Evolutionary conservation across 2,329 filamentous ascomycete genomes (phyloP).

Genomic region (Pyrenophora teres): DNA sequence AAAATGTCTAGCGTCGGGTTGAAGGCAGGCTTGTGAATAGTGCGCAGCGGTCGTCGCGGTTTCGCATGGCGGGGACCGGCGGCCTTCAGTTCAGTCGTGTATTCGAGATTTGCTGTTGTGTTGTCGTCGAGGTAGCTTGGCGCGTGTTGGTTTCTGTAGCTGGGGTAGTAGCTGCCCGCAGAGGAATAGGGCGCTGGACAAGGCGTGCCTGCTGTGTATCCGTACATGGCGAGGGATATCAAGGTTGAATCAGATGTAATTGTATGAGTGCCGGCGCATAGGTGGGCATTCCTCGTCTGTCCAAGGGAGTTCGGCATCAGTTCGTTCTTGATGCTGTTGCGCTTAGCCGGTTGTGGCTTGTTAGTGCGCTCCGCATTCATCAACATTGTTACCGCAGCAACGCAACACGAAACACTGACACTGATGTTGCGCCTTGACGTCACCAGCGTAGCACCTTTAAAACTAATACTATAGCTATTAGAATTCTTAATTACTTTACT

Average conservation of each 20-base stretch:
- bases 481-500: too few species aligned
- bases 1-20: slow-evolving; percentile 45
- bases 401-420: slow-evolving; percentile 7
- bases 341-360: slow-evolving; percentile 20
- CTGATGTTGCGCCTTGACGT: slow-evolving; percentile 5
- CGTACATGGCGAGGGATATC: slow-evolving; percentile 34
- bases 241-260: slow-evolving; percentile 4
- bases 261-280: slow-evolving; percentile 27
- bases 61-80: slow-evolving; percentile 33
- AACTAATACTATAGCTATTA: too few species aligned
- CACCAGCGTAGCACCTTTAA: background rate
- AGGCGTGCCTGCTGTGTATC: slow-evolving; percentile 43
- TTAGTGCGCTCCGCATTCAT: slow-evolving; percentile 11
- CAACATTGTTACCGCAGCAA: slow-evolving; percentile 17
- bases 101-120: slow-evolving; percentile 47
- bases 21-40: slow-evolving; percentile 35
- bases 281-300: slow-evolving; percentile 5
- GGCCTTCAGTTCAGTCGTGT: slow-evolving; percentile 44
- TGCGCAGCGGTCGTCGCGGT: slow-evolving; percentile 42
- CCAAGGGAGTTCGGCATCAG: slow-evolving; percentile 17
- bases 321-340: slow-evolving; percentile 11
- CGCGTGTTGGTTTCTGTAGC: slow-evolving; percentile 39
- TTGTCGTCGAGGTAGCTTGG: slow-evolving; percentile 36
- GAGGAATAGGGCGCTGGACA: slow-evolving; percentile 42
- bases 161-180: slow-evolving; percentile 30